Conservation (phyloP, 345 rosid species). For the Eutrema heterophyllum region DNA sequence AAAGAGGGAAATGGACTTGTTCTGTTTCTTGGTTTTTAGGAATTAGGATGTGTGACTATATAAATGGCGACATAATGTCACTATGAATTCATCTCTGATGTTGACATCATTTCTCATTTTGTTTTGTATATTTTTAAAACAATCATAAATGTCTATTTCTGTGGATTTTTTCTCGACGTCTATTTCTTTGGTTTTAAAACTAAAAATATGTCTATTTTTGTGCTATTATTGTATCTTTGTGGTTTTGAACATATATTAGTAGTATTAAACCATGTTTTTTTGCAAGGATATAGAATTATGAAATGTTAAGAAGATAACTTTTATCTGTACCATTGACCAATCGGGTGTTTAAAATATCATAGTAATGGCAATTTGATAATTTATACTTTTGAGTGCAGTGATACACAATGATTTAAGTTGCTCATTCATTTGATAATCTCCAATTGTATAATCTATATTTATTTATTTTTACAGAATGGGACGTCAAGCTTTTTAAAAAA, state of each 20-base stretch:
- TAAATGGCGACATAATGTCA: constrained; percentile 15
- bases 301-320: neutral
- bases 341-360: neutral
- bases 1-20: neutral
- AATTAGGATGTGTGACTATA: neutral
- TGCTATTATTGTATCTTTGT: neutral
- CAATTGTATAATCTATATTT: no score
- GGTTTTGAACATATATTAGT: neutral
- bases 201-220: neutral
- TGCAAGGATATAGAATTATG: neutral
- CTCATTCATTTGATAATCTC: neutral
- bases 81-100: constrained; percentile 6
- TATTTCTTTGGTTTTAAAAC: neutral
- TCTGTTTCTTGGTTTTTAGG: no score
- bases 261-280: neutral
- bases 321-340: constrained; percentile 1
- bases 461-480: neutral
- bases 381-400: neutral
- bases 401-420: no score
- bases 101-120: constrained; percentile 19
- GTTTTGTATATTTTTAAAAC: neutral
- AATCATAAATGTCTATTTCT: constrained; percentile 3
- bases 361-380: neutral
- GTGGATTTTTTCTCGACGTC: no score
- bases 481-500: neutral